A percentile compares a stretch with the other conserved stretches of the same genome.
These are phyloP conservation scores for Fusarium sp. DNA, from an alignment of 2,329 filamentous ascomycete species.

Conservation along the genomic window DNA sequence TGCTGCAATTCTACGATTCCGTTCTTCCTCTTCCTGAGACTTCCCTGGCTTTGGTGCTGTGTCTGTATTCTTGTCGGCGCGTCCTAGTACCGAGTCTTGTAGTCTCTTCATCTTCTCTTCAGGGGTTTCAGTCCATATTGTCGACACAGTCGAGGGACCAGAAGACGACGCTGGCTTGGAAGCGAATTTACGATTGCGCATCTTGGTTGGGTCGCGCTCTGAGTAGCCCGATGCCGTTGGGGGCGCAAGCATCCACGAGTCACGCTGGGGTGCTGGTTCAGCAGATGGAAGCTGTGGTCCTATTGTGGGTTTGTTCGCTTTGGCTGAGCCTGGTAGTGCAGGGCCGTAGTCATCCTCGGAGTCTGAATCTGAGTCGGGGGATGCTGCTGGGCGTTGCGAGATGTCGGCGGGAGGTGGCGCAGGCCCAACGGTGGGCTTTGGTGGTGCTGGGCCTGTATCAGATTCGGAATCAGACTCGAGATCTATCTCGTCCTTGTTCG, in stretches of 20 bases:
- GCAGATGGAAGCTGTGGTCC: slow-evolving; percentile 48
- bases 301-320: slow-evolving; percentile 57
- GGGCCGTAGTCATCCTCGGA: slow-evolving; percentile 68
- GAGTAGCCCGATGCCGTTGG: slow-evolving; percentile 64
- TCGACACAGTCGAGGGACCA: slow-evolving; percentile 58
- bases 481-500: slow-evolving; percentile 54
- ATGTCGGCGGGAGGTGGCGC: slow-evolving; percentile 47
- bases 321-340: slow-evolving; percentile 60
- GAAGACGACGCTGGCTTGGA: slow-evolving; percentile 60
- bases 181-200: slow-evolving; percentile 84
- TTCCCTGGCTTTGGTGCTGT: slow-evolving; percentile 51
- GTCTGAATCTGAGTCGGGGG: slow-evolving; percentile 54
- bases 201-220: slow-evolving; percentile 83
- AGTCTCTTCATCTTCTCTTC: slow-evolving; percentile 85
- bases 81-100: slow-evolving; percentile 83
- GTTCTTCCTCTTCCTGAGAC: slow-evolving; percentile 65
- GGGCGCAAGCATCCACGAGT: slow-evolving; percentile 85
- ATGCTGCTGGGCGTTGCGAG: slow-evolving; percentile 29
- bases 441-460: slow-evolving; percentile 50
- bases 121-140: slow-evolving; percentile 91
- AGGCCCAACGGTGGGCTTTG: slow-evolving; percentile 44
- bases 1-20: slow-evolving; percentile 56
- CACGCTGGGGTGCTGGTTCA: slow-evolving; percentile 68
- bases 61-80: slow-evolving; percentile 57
- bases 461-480: slow-evolving; percentile 51